A percentile compares a stretch with the other conserved stretches of the same genome.
These are phyloP conservation scores for Oryza punctata DNA, from an alignment of 176 grass and related monocot genomes.

Conservation along the genomic window DNA sequence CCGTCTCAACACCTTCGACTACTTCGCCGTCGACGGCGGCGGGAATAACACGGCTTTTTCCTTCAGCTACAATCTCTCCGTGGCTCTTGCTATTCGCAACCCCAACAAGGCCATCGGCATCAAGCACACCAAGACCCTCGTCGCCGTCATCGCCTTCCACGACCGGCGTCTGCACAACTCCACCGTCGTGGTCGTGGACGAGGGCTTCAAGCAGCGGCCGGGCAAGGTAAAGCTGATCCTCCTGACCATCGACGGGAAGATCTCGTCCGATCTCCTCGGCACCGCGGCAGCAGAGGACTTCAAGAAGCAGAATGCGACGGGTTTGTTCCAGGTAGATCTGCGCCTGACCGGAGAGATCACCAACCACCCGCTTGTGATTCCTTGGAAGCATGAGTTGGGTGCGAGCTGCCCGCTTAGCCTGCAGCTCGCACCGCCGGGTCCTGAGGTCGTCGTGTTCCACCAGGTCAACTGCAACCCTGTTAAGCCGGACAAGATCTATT, in stretches of 20 bases:
- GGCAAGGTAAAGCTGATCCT: neutral
- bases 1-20: constrained; percentile 23
- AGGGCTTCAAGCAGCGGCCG: neutral
- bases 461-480: constrained; percentile 7
- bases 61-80: constrained; percentile 30
- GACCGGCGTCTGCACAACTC: constrained; percentile 13
- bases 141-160: constrained; percentile 21
- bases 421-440: constrained; percentile 14
- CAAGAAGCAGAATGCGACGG: constrained; percentile 22
- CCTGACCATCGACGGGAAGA: neutral
- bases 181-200: neutral
- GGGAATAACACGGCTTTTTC: neutral
- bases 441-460: constrained; percentile 17
- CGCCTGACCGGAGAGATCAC: constrained; percentile 12
- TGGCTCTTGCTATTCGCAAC: constrained; percentile 30
- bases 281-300: neutral
- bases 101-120: neutral
- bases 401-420: neutral
- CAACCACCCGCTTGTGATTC: neutral
- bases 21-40: neutral
- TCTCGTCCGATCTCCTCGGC: neutral
- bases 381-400: neutral
- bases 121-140: constrained; percentile 16
- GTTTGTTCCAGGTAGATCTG: constrained; percentile 30
- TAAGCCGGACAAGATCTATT: neutral